Evolutionary conservation across 2,329 filamentous ascomycete species (phyloP).

Genomic region (Volutella citrinella): DNA sequence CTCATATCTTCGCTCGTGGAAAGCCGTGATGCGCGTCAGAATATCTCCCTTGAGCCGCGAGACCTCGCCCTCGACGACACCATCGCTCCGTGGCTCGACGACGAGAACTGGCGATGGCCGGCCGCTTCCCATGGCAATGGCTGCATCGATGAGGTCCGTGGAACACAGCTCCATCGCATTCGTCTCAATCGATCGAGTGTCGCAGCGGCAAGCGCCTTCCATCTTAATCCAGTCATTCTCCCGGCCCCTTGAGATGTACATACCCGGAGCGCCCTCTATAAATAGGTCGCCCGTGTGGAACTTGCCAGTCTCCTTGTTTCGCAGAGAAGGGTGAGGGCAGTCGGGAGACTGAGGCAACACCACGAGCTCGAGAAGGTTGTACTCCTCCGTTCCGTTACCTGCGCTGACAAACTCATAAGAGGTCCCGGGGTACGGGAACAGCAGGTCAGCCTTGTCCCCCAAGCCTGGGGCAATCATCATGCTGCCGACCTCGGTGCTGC

Average conservation of each 20-base stretch:
- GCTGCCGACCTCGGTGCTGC: constrained; percentile 11
- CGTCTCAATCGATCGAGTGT: constrained; percentile 18
- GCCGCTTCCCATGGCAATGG: constrained; percentile 15
- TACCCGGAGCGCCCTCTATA: constrained; percentile 14
- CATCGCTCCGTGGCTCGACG: constrained; percentile 13
- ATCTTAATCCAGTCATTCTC: constrained; percentile 26
- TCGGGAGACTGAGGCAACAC: constrained; percentile 10
- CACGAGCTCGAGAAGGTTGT: constrained; percentile 13
- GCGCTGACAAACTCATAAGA: constrained; percentile 11
- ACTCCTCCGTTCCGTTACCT: not conserved
- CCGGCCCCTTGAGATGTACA: constrained; percentile 16
- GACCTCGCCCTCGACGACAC: not conserved
- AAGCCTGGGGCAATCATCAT: constrained; percentile 4
- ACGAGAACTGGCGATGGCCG: constrained; percentile 17
- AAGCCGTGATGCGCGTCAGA: constrained; percentile 13
- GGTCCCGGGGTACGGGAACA: not conserved
- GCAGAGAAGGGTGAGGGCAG: constrained; percentile 9
- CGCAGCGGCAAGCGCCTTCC: constrained; percentile 16
- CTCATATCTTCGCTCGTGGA: constrained; percentile 18
- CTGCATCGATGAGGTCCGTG: constrained; percentile 13
- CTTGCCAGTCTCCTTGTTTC: constrained; percentile 14
- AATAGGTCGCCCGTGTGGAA: constrained; percentile 25
- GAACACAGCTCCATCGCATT: constrained; percentile 16
- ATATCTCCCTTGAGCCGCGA: constrained; percentile 10
- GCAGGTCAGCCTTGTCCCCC: not conserved